Evolutionary conservation across 2,329 filamentous ascomycete genomes (phyloP), one percentile per base, ranked within the genome.

Genomic region (Mollisiaceae sp.): DNA sequence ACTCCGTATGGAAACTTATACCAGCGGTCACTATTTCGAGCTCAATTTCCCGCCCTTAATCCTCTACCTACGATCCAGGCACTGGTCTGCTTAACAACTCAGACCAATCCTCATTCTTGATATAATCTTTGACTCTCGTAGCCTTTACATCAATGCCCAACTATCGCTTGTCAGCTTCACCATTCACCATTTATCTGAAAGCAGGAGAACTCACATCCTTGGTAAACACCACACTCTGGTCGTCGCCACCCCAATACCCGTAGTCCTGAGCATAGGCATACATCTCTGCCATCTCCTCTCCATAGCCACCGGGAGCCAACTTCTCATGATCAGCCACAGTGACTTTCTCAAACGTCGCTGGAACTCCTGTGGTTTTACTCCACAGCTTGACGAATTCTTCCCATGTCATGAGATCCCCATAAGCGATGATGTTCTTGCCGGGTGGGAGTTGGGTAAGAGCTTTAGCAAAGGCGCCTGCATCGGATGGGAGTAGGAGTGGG

Each of bases 241-340:
- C 72, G 63, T 79, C 75, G 0, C 74, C 67, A 0, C 76, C 78
- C 69, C 78, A 74, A 64, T 78, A 80, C 1, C 78, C 78, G 69
- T 73, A 77, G 24, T 72, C 70, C n/a, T 59, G 35, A 24, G 52
- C 47, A 63, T 70, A 71, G 1, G 61, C 66, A 58, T 72, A 75
- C 72, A 77, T 78, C 50, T 78, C 77, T 0, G 66, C 74, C 18
- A 78, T 59, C 63, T 79, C 77, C 52, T 65, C 52, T 11, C 67
- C 71, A 52, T 60, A 60, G 0, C 59, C 62, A 50, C 62, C 66
- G 12, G 75, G 75, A 47, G 75, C 70, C 8, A 68, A 36, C 1
- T 71, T 66, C 27, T 74, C 74, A 35, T 75, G 41, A 1, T 70
- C 66, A 8, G 61, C 63, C 8, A 70, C 58, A 12, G 63, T 69